Evolutionary conservation across 352 stramenopile genomes (phyloP).

Genomic region (Phytophthora europaea): DNA sequence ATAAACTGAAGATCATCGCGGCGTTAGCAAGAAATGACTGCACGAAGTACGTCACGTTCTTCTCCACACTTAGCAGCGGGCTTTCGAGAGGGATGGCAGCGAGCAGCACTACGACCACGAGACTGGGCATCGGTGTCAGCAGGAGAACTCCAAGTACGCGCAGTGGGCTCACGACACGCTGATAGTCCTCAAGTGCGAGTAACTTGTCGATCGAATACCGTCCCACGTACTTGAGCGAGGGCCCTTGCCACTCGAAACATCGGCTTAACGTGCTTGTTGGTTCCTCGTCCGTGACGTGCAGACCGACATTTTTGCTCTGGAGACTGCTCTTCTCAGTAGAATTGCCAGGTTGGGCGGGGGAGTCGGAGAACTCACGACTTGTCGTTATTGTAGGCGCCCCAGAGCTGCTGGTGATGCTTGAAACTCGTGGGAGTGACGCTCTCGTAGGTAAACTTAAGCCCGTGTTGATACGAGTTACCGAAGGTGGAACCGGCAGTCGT

Average conservation of each 20-base stretch:
- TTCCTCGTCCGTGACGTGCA: background rate
- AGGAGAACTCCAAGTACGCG: slow-evolving; percentile 27
- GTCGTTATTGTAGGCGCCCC: background rate
- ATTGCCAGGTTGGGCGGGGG: background rate
- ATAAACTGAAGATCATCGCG: slow-evolving; percentile 17
- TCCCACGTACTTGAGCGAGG: slow-evolving; percentile 14
- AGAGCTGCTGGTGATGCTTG: background rate
- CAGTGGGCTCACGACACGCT: slow-evolving; percentile 2
- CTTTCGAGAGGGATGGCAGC: slow-evolving; percentile 21
- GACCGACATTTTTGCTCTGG: background rate
- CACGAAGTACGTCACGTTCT: slow-evolving; percentile 16
- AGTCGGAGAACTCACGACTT: background rate
- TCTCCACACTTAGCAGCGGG: background rate
- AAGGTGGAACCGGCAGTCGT: background rate
- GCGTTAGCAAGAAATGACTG: slow-evolving; percentile 18
- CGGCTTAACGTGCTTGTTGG: background rate
- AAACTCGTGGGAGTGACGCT: background rate
- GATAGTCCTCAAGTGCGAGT: slow-evolving; percentile 31
- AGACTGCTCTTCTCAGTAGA: background rate
- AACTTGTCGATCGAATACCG: slow-evolving; percentile 38
- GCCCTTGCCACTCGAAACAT: slow-evolving; percentile 2
- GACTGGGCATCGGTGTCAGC: slow-evolving; percentile 16
- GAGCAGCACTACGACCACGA: slow-evolving; percentile 14
- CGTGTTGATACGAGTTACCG: background rate
- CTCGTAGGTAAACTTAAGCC: slow-evolving; percentile 1